A percentile compares a stretch with the other conserved stretches of the same genome.
Evolutionary conservation across 345 rosid species (phyloP).

Genomic region (Ricinus communis): DNA sequence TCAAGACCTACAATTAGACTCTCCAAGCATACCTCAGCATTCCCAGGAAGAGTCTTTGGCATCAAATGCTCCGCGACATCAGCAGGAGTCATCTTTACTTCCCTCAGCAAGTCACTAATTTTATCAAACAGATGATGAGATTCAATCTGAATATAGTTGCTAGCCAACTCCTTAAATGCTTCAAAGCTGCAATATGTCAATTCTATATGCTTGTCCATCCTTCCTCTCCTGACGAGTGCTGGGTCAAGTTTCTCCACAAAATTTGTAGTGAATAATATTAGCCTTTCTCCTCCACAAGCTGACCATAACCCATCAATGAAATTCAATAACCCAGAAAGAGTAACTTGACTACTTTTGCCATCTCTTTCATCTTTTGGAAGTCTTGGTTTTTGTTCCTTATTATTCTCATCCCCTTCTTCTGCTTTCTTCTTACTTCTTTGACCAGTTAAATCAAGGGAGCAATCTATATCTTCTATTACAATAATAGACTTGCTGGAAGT

Average conservation of each 20-base stretch:
- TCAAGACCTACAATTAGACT: conserved; percentile 37
- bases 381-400: background rate
- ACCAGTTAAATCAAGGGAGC: conserved; percentile 13
- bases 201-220: conserved; percentile 14
- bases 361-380: background rate
- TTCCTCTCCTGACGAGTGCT: conserved; percentile 1
- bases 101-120: background rate
- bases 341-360: conserved; percentile 1
- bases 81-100: conserved; percentile 22
- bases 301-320: conserved; percentile 17
- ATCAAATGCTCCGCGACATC: conserved; percentile 47
- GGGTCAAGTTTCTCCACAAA: conserved; percentile 13
- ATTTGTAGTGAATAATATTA: conserved; percentile 1
- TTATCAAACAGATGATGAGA: conserved; percentile 3
- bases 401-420: background rate
- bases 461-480: conserved; percentile 14
- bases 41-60: conserved; percentile 31
- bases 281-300: conserved; percentile 17
- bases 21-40: conserved; percentile 29
- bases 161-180: conserved; percentile 8
- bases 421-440: conserved; percentile 9
- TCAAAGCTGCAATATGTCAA: conserved; percentile 9
- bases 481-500: background rate
- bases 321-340: conserved; percentile 13
- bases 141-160: background rate